Base-by-base conservation (phyloP, 768 basidiomycete species). In the Pleurotus platypus region DNA sequence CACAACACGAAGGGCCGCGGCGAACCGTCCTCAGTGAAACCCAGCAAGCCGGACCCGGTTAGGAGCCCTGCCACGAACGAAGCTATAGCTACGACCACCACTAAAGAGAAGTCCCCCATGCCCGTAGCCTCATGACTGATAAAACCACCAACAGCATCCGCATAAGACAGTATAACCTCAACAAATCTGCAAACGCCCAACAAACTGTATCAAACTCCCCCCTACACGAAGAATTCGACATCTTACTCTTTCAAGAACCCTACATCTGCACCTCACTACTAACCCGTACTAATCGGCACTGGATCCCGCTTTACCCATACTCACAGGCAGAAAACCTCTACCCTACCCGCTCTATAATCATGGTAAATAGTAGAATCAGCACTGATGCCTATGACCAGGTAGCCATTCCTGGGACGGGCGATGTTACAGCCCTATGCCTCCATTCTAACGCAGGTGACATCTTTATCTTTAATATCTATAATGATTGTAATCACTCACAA, bases 171-270 rank as follows among this genome's bases (percentile, higher is more conserved):
- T 64, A 66, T 16, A 73, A 73, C 46, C 18, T 71, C 3, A 66
- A 67, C 60, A 65, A 70, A 46, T 71, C 70, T 3, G 46, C 46
- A 0, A 13, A 18, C 7, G 45, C 57, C 1, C 64, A 64, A 50
- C 27, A 18, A 1, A 50, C 60, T 27, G 26, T 67, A 0, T 16
- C 64, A 0, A 16, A 60, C 24, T 49, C 43, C 0, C n/a, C 57
- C 3, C 47, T 58, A 8, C 61, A 54, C 0, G 13, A 55, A 13
- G 12, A 35, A 0, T 65, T 55, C 20, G 68, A 72, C 59, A 61
- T 74, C 2, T 43, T 66, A 0, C 39, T 62, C 1, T 35, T 73
- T 1, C 72, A 74, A 55, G 73, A 75, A 60, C 73, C 71, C 0
- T 59, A 66, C 49, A 55, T 71, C 7, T 64, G 70, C 55, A 2